Evolutionary conservation across 176 grass and related monocot species (phyloP), one percentile per base, ranked within the genome.

Genomic region (Elaeis guineensis): DNA sequence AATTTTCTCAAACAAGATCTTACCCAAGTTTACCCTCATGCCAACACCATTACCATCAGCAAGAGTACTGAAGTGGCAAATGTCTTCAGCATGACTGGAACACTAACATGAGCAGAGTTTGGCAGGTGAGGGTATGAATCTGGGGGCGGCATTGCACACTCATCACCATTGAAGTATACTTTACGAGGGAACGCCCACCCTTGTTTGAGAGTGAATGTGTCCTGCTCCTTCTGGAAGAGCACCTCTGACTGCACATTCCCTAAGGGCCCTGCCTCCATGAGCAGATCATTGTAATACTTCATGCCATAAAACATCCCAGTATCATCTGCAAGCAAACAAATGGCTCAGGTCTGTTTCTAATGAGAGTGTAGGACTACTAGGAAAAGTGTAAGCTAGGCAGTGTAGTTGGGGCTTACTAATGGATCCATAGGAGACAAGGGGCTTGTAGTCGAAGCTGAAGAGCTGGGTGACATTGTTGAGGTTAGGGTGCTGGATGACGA

Each of bases 141-240:
- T 3, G 87, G 93, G 12, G 66, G 61, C 2, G 84, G 93, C 84
- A 86, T 75, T 70, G 72, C 80, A 76, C 87, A 97, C 82, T 89
- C 76, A 70, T 97, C 84, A 76, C 87, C 87, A 50, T 97, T 97
- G 76, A 97, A 92, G 84, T 85, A 91, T 21, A 97, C 80, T 80
- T 80, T 97, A 49, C 81, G 78, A 11, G 87, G 93, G 72, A 97
- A 97, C 2, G 84, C 87, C 93, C 93, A 97, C 0, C 93, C 87
- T 70, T 91, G 72, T 63, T 83, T 82, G 51, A 97, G 85, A 12
- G 87, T 97, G 83, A 97, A 91, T n/a, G 87, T 71, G 0, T 29
- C 59, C 39, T n/a, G 65, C 48, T 89, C 87, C 79, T 92, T 97
- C 29, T 79, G 75, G 75, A 97, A 53, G 15, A 91, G 84, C 71